phyloP scores from a whole-genome alignment of 108 stramenopile species.

The Nitzschia sp. region DNA sequence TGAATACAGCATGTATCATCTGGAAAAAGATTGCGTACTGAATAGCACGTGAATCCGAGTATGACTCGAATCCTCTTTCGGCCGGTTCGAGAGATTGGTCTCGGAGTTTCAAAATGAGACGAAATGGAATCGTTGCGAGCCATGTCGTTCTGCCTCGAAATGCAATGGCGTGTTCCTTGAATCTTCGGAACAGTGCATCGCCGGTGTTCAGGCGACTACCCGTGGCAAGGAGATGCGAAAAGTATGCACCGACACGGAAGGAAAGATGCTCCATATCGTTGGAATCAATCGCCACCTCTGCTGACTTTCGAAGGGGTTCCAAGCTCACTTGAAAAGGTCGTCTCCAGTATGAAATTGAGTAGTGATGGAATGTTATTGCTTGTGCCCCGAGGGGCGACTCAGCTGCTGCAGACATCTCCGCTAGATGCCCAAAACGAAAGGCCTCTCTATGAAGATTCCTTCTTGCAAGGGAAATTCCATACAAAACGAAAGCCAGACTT shows the following conservation, averaged over 20 bases:
- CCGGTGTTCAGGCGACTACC: constrained; percentile 1
- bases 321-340: constrained; percentile 5
- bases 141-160: constrained; percentile 1
- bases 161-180: constrained; percentile 10
- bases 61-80: not conserved
- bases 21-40: constrained; percentile 27
- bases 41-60: constrained; percentile 4
- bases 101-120: not conserved
- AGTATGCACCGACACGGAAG: constrained; percentile 20
- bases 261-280: constrained; percentile 23
- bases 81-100: not conserved
- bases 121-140: not conserved
- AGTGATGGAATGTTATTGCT: constrained; percentile 4
- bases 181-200: constrained; percentile 4
- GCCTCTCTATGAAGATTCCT: constrained; percentile 11
- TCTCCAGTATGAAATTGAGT: constrained; percentile 3
- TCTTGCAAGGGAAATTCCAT: constrained; percentile 1
- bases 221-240: constrained; percentile 10
- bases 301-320: not conserved
- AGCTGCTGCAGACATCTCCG: not conserved
- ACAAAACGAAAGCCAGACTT: constrained; percentile 9
- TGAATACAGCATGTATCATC: constrained; percentile 20
- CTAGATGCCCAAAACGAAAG: constrained; percentile 20
- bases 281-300: not conserved
- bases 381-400: not conserved